These are phyloP conservation scores for Mucor ambiguus DNA, from an alignment of 371 early-diverging fungal genomes.

Conservation along the genomic window DNA sequence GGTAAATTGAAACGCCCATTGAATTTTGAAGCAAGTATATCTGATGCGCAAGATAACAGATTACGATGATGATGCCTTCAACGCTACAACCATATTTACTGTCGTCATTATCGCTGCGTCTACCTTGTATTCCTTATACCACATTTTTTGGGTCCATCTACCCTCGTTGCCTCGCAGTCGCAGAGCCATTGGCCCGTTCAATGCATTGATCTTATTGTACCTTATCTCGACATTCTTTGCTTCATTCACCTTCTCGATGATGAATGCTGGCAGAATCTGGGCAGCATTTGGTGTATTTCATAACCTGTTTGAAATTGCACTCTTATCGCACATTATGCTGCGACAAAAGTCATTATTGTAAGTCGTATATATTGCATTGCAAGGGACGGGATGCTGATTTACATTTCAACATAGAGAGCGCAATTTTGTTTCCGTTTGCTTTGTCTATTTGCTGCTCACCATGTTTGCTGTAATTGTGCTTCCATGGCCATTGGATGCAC, in stretches of 20 bases:
- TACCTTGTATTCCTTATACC: slow-evolving; percentile 13
- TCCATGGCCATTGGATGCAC: slow-evolving; percentile 53
- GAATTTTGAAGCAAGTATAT: not conserved
- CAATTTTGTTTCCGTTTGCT: slow-evolving; percentile 35
- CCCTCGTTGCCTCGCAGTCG: slow-evolving; percentile 14
- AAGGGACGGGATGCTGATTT: no score
- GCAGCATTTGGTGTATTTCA: slow-evolving; percentile 51
- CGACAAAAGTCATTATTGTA: slow-evolving; percentile 19
- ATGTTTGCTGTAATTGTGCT: slow-evolving; percentile 35
- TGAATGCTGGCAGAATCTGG: slow-evolving; percentile 57
- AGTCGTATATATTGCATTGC: not conserved
- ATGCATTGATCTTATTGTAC: slow-evolving; percentile 36
- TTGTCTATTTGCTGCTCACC: slow-evolving; percentile 33
- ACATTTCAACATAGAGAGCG: slow-evolving; percentile 18
- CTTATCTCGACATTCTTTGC: slow-evolving; percentile 44
- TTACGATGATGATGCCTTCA: slow-evolving; percentile 25
- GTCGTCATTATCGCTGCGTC: slow-evolving; percentile 21
- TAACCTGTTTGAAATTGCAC: slow-evolving; percentile 46
- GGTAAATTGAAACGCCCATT: slow-evolving; percentile 10
- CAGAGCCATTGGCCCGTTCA: slow-evolving; percentile 26
- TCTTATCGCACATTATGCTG: slow-evolving; percentile 29
- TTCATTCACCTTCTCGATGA: slow-evolving; percentile 35
- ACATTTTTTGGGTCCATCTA: slow-evolving; percentile 9
- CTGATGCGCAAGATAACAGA: slow-evolving; percentile 13
- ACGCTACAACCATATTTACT: slow-evolving; percentile 27